A percentile compares a stretch with the other conserved stretches of the same genome.
These are phyloP conservation scores for Debaryomycetaceae sp. DNA, from an alignment of 1,139 yeast genomes.

Conservation along the genomic window DNA sequence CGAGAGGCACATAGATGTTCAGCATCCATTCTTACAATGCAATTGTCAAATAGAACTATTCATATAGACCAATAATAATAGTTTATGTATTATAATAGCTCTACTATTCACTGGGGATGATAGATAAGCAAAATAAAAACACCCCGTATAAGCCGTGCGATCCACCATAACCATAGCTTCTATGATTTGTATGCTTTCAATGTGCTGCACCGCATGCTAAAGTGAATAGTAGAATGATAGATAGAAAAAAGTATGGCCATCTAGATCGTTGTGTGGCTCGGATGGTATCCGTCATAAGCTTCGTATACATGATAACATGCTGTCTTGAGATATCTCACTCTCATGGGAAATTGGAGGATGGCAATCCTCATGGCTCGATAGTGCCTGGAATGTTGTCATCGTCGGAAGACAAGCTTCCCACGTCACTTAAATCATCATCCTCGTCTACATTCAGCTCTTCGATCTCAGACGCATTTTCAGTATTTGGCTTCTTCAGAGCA, in stretches of 20 bases:
- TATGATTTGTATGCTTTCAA: neutral
- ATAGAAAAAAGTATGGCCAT: neutral
- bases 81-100: too few relatives aligned
- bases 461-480: constrained; percentile 40
- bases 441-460: constrained; percentile 39
- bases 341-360: neutral
- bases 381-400: constrained; percentile 33
- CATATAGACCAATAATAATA: too few relatives aligned
- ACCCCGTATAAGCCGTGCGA: neutral
- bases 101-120: neutral
- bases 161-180: neutral
- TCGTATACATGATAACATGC: neutral
- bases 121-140: neutral
- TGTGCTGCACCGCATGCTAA: neutral
- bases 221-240: neutral
- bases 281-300: neutral
- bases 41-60: too few relatives aligned
- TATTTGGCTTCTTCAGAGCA: constrained; percentile 47
- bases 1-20: too few relatives aligned
- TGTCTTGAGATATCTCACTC: neutral
- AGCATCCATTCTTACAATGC: too few relatives aligned
- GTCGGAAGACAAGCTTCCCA: constrained; percentile 47
- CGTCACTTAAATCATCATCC: constrained; percentile 46
- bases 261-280: neutral
- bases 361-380: constrained; percentile 12